A percentile compares a stretch with the other conserved stretches of the same genome.
These are phyloP conservation scores for Eucalyptus paniculata DNA, from an alignment of 345 rosid genomes.

Conservation along the genomic window DNA sequence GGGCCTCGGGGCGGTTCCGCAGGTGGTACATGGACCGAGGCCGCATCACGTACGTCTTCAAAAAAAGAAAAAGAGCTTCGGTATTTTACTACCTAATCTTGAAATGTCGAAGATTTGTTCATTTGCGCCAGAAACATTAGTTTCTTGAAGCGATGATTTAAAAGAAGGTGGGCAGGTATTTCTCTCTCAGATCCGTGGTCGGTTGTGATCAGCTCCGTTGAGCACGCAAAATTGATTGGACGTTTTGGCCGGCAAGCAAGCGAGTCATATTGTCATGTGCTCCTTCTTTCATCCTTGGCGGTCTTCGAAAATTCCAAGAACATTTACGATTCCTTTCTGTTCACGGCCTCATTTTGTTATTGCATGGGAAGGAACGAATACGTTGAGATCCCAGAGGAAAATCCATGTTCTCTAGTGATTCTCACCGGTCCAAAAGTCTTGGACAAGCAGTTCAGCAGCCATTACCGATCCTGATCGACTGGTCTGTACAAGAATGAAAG, in stretches of 20 bases:
- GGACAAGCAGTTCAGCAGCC: slow-evolving; percentile 69
- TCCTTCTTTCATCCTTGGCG: not conserved
- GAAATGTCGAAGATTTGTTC: not conserved
- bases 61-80: no score
- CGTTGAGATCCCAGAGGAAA: not conserved
- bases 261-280: not conserved
- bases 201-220: not conserved
- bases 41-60: slow-evolving; percentile 26
- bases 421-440: slow-evolving; percentile 30
- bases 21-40: slow-evolving; percentile 23
- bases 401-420: not conserved
- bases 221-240: not conserved
- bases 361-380: not conserved
- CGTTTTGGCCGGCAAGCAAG: not conserved
- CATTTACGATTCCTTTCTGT: no score
- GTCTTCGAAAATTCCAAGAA: not conserved
- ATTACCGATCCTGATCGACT: slow-evolving; percentile 45
- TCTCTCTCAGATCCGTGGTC: not conserved
- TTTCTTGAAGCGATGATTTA: not conserved
- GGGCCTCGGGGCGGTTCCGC: slow-evolving; percentile 5
- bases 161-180: not conserved
- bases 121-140: not conserved
- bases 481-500: not conserved
- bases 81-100: not conserved
- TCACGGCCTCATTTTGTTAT: no score